Conservation (phyloP, 495 filamentous ascomycete species). For the Mycothermus thermophilus region DNA sequence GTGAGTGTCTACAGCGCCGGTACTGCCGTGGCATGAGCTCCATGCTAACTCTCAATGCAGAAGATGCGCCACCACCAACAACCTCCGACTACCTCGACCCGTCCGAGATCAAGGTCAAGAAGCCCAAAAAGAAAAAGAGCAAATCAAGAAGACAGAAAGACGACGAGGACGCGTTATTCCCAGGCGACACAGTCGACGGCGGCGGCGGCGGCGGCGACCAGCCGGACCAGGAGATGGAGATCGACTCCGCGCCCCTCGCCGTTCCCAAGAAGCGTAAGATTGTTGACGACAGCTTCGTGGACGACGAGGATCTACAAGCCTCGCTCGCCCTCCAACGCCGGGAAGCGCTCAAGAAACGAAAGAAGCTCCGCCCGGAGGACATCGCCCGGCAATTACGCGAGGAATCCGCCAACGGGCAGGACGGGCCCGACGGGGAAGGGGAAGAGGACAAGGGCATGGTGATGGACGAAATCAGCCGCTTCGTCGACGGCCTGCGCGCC, state of each 20-base stretch:
- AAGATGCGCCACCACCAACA: constrained; percentile 41
- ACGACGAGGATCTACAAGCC: constrained; percentile 87
- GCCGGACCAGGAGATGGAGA: constrained; percentile 54
- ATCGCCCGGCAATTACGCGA: constrained; percentile 70
- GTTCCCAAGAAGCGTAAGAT: constrained; percentile 47
- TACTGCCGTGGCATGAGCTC: background rate
- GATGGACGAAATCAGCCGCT: constrained; percentile 90
- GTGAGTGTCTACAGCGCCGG: constrained; percentile 13
- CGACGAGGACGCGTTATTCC: constrained; percentile 64
- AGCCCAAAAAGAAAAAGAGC: constrained; percentile 85
- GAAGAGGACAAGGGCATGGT: constrained; percentile 59
- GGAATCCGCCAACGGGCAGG: constrained; percentile 31
- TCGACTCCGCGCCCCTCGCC: constrained; percentile 43
- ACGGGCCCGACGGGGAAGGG: constrained; percentile 23
- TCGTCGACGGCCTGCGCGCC: constrained; percentile 69
- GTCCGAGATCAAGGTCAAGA: constrained; percentile 75
- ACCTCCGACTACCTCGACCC: constrained; percentile 78
- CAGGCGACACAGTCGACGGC: no score
- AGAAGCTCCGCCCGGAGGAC: constrained; percentile 69
- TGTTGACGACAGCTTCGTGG: constrained; percentile 59
- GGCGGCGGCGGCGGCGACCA: constrained; percentile 24
- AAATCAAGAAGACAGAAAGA: constrained; percentile 55
- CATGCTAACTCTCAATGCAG: constrained; percentile 23
- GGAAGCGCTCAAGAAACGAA: constrained; percentile 78
- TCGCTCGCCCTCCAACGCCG: constrained; percentile 67